Base-by-base conservation (phyloP, 2,329 filamentous ascomycete species). In the Alternaria sp. region DNA sequence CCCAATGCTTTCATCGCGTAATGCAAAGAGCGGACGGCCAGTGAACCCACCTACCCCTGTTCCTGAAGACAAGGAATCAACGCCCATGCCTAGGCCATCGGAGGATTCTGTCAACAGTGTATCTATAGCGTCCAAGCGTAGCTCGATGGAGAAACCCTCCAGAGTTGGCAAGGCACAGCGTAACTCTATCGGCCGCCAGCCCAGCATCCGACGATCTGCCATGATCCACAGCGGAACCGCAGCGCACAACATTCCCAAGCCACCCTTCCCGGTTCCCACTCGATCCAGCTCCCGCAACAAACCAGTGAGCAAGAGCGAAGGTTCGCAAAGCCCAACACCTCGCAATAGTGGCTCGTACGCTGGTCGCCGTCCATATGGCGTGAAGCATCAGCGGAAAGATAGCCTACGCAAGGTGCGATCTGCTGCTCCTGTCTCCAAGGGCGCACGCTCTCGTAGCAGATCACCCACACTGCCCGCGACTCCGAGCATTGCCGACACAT, bases 231-330 rank as follows among this genome's bases (percentile, higher is more conserved):
- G 86, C 74, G 91, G 92, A 17, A 90, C 93, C 56, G 88, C 87
- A 25, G 89, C 88, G 11, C 92, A 95, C 68, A 85, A 79, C 62
- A 67, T 73, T 23, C 73, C 79, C 15, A 78, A 81, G 56, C 94
- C 96, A 26, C 96, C 96, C 0, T 97, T 97, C 83, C 94, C 96
- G 0, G 97, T 99, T 7, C 96, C 96, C 0, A 90, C 90, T 4
- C 86, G 96, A 60, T 92, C 93, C 28, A 98, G 95, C 80, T 99
- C 94, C 6, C 89, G 93, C 63, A 90, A 91, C 72, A 86, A 90
- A 21, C 87, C 89, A 1, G 80, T 89, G 63, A 90, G 87, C 68
- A 83, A 86, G 54, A 93, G 91, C 76, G 93, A 97, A 66, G 91
- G 91, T 4, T 90, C 89, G 44, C 87, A 89, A 66, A 97, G 93